Evolutionary conservation across 2,329 filamentous ascomycete species (phyloP).

Genomic region (Sordariomycetes sp.): DNA sequence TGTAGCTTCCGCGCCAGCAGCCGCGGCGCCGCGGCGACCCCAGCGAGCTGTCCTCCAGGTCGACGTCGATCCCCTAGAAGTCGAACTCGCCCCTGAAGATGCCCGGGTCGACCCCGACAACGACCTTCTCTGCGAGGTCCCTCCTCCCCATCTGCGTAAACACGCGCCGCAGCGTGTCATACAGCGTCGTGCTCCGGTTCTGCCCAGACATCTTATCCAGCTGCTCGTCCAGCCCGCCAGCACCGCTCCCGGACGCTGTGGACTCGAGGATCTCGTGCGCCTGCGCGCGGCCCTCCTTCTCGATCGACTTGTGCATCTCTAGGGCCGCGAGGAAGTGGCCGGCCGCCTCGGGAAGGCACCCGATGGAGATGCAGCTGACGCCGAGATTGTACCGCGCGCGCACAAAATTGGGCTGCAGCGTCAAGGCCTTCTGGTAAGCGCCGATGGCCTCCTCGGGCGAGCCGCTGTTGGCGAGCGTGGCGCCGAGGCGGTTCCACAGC

Average conservation of each 20-base stretch:
- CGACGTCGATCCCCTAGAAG: background rate
- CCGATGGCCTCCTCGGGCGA: conserved; percentile 92
- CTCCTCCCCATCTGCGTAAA: conserved; percentile 90
- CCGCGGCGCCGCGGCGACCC: no score
- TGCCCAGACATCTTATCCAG: conserved; percentile 83
- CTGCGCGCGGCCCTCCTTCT: conserved; percentile 70
- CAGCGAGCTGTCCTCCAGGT: background rate
- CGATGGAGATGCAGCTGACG: conserved; percentile 94
- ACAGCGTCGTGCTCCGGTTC: conserved; percentile 93
- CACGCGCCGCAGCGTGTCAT: conserved; percentile 87
- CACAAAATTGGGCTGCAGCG: conserved; percentile 89
- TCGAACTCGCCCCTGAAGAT: conserved; percentile 59
- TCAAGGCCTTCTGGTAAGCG: conserved; percentile 86
- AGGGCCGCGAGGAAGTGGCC: conserved; percentile 85
- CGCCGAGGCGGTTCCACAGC: conserved; percentile 93
- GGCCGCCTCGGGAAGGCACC: conserved; percentile 85
- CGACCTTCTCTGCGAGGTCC: conserved; percentile 78
- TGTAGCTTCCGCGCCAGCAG: no score
- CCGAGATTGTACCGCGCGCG: conserved; percentile 94
- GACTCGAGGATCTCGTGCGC: conserved; percentile 69
- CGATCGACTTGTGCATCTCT: conserved; percentile 89
- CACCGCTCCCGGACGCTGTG: conserved; percentile 23
- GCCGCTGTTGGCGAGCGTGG: conserved; percentile 88
- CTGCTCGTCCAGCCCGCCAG: conserved; percentile 45
- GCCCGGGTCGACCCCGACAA: conserved; percentile 82